phyloP scores from a whole-genome alignment of 2,329 filamentous ascomycete genomes.

The Aureobasidium sp. region DNA sequence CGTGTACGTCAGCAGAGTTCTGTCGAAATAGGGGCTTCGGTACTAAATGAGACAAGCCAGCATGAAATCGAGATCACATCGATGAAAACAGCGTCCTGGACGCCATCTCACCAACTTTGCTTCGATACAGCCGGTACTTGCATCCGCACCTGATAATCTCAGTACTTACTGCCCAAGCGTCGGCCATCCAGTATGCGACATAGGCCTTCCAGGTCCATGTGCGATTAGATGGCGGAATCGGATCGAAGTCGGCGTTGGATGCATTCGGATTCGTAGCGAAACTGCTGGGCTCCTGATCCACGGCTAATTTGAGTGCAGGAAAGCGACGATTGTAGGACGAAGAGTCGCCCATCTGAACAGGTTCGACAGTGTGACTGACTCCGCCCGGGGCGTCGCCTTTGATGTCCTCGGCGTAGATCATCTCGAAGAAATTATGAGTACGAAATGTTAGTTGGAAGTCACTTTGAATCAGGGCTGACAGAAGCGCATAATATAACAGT shows the following conservation, averaged over 20 bases:
- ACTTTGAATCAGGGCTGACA: not conserved
- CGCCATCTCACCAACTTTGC: no score
- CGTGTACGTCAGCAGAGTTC: no score
- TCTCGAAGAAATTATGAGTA: not conserved
- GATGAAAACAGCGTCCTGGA: no score
- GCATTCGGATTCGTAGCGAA: not conserved
- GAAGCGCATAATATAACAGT: not conserved
- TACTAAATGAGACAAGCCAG: no score
- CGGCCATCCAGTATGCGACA: slow-evolving; percentile 24
- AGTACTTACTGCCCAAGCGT: slow-evolving; percentile 18
- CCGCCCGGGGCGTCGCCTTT: not conserved
- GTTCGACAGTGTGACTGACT: not conserved
- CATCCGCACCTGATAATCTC: no score
- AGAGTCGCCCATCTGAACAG: not conserved
- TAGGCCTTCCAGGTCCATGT: slow-evolving; percentile 6
- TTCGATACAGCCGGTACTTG: no score
- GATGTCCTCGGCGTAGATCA: not conserved
- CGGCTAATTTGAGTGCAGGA: not conserved
- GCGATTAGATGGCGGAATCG: not conserved
- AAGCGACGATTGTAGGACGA: not conserved
- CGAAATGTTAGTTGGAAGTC: not conserved
- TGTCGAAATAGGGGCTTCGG: no score
- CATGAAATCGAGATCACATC: no score
- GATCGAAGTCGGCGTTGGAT: not conserved
- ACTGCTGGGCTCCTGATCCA: slow-evolving; percentile 2